Conservation (phyloP, 2,329 filamentous ascomycete genomes). For the Neopestalotiopsis clavispora region DNA sequence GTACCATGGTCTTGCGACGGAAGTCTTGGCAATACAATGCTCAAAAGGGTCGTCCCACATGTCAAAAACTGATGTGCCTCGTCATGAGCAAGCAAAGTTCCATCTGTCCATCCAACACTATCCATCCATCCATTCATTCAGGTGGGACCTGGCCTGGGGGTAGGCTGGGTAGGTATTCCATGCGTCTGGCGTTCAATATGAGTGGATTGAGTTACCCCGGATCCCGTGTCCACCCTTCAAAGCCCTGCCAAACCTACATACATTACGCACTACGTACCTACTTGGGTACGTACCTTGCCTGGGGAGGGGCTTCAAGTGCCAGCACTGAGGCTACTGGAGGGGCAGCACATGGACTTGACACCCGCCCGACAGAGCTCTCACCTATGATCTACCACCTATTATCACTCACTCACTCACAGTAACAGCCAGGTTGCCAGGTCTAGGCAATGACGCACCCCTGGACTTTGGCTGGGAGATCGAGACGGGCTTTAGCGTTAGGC, state of each 20-base stretch:
- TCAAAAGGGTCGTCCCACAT: background rate
- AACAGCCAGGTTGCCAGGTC: background rate
- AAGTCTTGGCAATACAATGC: background rate
- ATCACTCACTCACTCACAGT: background rate
- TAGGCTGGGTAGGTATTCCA: background rate
- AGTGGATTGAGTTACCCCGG: background rate
- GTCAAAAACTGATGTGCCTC: background rate
- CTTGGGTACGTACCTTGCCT: too few species aligned
- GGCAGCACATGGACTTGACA: background rate
- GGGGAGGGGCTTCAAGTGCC: too few species aligned
- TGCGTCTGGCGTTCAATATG: background rate
- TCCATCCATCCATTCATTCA: background rate
- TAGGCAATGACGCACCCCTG: background rate
- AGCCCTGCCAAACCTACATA: too few species aligned
- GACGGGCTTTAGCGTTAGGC: background rate
- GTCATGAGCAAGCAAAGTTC: background rate
- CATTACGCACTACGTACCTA: too few species aligned
- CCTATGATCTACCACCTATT: too few species aligned
- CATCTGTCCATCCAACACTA: background rate
- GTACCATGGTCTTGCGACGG: background rate
- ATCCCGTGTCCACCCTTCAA: background rate
- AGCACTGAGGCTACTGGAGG: background rate
- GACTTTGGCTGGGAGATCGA: background rate
- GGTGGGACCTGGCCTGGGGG: background rate
- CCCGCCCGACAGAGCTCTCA: too few species aligned